These are phyloP conservation scores for Gillenia trifoliata DNA, from an alignment of 306 rosid species.

Conservation along the genomic window DNA sequence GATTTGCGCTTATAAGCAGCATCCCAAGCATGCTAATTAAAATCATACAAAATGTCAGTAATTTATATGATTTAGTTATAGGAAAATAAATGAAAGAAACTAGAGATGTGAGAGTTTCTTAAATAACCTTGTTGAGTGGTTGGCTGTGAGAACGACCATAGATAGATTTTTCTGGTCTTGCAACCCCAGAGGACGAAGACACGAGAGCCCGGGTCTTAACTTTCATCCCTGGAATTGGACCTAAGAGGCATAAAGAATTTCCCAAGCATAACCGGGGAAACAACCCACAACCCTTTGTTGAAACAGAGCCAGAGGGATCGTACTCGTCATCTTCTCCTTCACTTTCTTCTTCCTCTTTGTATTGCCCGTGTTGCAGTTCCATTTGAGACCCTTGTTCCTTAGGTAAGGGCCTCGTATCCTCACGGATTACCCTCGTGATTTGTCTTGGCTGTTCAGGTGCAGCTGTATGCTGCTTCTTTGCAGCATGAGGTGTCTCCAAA, in stretches of 20 bases:
- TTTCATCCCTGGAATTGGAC: slow-evolving; percentile 59
- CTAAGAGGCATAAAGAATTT: slow-evolving; percentile 62
- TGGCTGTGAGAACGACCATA: slow-evolving; percentile 48
- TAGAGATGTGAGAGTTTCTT: slow-evolving; percentile 5
- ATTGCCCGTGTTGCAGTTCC: slow-evolving; percentile 31
- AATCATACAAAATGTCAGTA: slow-evolving; percentile 16
- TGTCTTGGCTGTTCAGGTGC: slow-evolving; percentile 54
- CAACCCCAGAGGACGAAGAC: slow-evolving; percentile 29
- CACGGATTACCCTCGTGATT: slow-evolving; percentile 35
- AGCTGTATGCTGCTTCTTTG: slow-evolving; percentile 50
- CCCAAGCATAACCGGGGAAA: slow-evolving; percentile 54
- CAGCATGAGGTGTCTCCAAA: slow-evolving; percentile 56
- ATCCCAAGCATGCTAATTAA: slow-evolving; percentile 47
- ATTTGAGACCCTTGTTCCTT: slow-evolving; percentile 34
- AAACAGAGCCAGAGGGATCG: slow-evolving; percentile 34
- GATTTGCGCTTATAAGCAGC: slow-evolving; percentile 47
- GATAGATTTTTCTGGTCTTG: slow-evolving; percentile 38
- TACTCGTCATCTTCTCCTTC: slow-evolving; percentile 47
- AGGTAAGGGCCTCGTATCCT: slow-evolving; percentile 35
- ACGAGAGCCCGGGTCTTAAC: slow-evolving; percentile 30
- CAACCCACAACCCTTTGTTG: slow-evolving; percentile 77
- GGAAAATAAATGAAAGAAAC: slow-evolving; percentile 1
- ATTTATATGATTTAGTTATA: neutral
- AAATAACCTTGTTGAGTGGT: slow-evolving; percentile 53
- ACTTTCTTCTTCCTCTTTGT: slow-evolving; percentile 55